Conservation (phyloP, 2,329 filamentous ascomycete genomes). For the Colletotrichum spaethianum region DNA sequence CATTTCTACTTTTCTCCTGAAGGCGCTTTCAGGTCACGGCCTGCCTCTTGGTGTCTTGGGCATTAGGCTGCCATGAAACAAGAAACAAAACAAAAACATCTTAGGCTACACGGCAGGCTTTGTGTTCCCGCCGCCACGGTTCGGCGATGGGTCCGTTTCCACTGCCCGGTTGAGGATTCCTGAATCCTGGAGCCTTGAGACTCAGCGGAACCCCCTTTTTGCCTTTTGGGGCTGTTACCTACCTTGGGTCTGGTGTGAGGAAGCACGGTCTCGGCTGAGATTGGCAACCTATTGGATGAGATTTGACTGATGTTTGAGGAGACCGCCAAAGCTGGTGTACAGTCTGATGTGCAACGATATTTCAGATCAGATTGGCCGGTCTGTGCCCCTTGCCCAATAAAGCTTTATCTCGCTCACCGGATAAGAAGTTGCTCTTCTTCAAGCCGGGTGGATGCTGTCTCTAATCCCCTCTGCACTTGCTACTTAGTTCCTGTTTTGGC, state of each 20-base stretch:
- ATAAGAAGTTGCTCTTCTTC: neutral
- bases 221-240: neutral
- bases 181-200: conserved; percentile 13
- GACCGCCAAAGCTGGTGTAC: neutral
- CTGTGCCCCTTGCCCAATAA: neutral
- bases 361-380: neutral
- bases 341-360: neutral
- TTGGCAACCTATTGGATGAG: neutral
- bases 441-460: neutral
- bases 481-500: neutral
- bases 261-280: neutral
- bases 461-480: neutral
- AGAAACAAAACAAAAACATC: conserved; percentile 1
- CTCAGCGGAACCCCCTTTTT: conserved; percentile 1
- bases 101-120: neutral
- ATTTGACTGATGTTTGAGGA: neutral
- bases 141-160: conserved; percentile 32
- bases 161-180: conserved; percentile 12
- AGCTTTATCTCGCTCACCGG: neutral
- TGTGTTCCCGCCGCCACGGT: conserved; percentile 25
- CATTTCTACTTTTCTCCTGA: neutral
- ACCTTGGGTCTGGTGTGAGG: neutral
- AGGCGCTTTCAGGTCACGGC: neutral
- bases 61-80: conserved; percentile 3
- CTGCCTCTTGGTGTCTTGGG: neutral